phyloP scores from a whole-genome alignment of 345 rosid genomes.

The Brassica rapa region DNA sequence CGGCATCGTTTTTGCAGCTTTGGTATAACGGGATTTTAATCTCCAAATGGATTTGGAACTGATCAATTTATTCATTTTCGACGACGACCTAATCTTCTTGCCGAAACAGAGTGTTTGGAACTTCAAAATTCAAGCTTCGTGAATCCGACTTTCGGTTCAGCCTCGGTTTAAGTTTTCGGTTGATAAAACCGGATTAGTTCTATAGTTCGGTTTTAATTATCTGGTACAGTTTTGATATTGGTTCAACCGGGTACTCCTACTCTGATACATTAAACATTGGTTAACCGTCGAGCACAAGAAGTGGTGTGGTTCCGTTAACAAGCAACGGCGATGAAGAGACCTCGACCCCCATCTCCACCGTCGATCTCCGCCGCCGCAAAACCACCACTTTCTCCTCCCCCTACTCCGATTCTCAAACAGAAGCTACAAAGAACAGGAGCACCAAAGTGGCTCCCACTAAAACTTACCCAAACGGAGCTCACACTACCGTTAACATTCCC shows the following conservation, averaged over 20 bases:
- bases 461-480: slow-evolving; percentile 65
- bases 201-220: background rate
- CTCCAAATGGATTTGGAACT: too few species aligned
- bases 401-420: slow-evolving; percentile 41
- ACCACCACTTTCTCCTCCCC: slow-evolving; percentile 37
- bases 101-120: background rate
- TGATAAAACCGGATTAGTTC: background rate
- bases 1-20: too few species aligned
- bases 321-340: slow-evolving; percentile 55
- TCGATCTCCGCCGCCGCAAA: slow-evolving; percentile 34
- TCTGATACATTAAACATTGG: background rate
- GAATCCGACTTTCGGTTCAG: background rate
- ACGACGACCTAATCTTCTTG: background rate
- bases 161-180: background rate
- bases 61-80: background rate
- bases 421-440: slow-evolving; percentile 33
- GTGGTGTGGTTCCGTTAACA: slow-evolving; percentile 24
- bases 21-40: too few species aligned
- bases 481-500: slow-evolving; percentile 82
- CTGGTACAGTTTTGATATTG: background rate
- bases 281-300: slow-evolving; percentile 3
- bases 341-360: slow-evolving; percentile 43
- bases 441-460: slow-evolving; percentile 60
- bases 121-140: background rate
- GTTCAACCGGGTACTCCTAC: background rate